These are phyloP conservation scores for Hibiscus tridactylites DNA, from an alignment of 345 rosid genomes.

Conservation along the genomic window DNA sequence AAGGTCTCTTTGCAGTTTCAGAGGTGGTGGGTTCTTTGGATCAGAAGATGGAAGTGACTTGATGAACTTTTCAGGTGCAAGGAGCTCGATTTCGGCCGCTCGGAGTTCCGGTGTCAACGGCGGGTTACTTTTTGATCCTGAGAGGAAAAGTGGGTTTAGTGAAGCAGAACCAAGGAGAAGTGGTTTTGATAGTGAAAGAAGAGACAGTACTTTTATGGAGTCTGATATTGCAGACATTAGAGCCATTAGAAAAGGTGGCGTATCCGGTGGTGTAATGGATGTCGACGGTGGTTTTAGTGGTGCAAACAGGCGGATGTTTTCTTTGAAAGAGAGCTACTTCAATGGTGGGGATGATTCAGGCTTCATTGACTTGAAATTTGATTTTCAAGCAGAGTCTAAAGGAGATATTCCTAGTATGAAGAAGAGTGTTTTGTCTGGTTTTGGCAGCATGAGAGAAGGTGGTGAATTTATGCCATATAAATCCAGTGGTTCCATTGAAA, in stretches of 20 bases:
- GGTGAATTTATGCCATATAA: conserved; percentile 24
- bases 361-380: conserved; percentile 84
- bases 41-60: conserved; percentile 64
- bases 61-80: conserved; percentile 45
- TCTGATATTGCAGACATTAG: conserved; percentile 15
- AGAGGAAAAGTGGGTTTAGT: conserved; percentile 73
- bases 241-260: background rate
- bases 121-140: conserved; percentile 51
- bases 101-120: conserved; percentile 78
- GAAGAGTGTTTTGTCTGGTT: conserved; percentile 30
- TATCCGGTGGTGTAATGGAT: background rate
- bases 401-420: conserved; percentile 17
- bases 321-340: conserved; percentile 65
- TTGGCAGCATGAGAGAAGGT: conserved; percentile 50
- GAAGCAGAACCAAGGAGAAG: conserved; percentile 49
- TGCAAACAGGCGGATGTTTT: conserved; percentile 48
- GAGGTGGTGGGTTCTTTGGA: conserved; percentile 54
- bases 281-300: conserved; percentile 12
- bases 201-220: conserved; percentile 23
- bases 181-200: conserved; percentile 32
- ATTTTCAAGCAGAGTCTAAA: conserved; percentile 41
- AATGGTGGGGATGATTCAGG: conserved; percentile 68
- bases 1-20: conserved; percentile 84
- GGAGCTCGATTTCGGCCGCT: conserved; percentile 66
- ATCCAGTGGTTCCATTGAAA: conserved; percentile 12